Conservation (phyloP, 345 rosid species). For the Salix purpurea region DNA sequence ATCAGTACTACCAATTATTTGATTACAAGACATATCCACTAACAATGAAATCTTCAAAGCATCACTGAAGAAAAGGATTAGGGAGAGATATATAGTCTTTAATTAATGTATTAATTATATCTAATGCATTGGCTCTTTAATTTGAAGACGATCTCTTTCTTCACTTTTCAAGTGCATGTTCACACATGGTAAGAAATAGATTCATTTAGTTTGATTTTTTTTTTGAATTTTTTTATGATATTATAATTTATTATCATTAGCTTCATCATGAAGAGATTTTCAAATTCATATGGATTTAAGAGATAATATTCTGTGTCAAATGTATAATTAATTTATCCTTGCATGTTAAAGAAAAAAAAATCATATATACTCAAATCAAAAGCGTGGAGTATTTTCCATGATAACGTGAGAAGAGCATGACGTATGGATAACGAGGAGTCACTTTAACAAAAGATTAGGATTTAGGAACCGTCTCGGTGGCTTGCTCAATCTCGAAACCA, state of each 20-base stretch:
- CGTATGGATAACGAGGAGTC: not conserved
- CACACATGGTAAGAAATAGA: not conserved
- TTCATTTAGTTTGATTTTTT: not conserved
- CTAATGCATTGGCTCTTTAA: no score
- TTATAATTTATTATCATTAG: not conserved
- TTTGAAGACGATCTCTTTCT: not conserved
- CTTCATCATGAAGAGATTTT: not conserved
- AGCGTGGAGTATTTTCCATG: not conserved
- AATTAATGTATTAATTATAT: not conserved
- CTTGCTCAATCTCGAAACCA: constrained; percentile 10
- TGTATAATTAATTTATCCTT: not conserved
- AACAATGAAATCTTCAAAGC: no score
- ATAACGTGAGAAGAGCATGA: not conserved
- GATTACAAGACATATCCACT: no score
- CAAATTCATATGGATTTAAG: no score
- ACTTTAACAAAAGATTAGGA: not conserved
- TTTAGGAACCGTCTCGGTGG: not conserved
- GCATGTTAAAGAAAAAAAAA: not conserved
- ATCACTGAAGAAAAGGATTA: not conserved
- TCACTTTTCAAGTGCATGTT: not conserved
- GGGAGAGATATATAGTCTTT: not conserved
- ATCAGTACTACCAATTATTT: no score
- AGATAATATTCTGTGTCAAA: not conserved
- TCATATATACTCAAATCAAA: not conserved
- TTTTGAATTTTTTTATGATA: not conserved